phyloP scores from a whole-genome alignment of 257 asterid genomes.

The Ajuga chamaepitys region DNA sequence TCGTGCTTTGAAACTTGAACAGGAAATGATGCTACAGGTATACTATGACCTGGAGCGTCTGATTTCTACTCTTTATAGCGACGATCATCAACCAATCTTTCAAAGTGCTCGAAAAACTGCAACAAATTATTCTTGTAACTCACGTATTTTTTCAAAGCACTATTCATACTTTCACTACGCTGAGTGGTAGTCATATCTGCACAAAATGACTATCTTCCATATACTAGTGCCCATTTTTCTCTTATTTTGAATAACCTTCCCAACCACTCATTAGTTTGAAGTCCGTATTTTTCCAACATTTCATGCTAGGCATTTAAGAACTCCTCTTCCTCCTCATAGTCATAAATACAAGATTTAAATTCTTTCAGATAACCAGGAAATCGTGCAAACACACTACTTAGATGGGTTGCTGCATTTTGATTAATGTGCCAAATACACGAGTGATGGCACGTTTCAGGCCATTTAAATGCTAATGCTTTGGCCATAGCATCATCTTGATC shows the following conservation, averaged over 20 bases:
- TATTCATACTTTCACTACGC: too few relatives aligned
- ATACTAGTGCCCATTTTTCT: background rate
- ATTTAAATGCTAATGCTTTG: too few relatives aligned
- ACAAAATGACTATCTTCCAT: background rate
- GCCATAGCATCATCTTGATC: too few relatives aligned
- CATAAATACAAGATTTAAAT: too few relatives aligned
- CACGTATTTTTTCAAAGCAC: too few relatives aligned
- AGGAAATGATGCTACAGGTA: background rate
- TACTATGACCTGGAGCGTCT: background rate
- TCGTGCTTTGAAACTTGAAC: background rate
- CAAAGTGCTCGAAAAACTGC: background rate
- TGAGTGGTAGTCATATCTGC: too few relatives aligned
- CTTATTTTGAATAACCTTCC: background rate
- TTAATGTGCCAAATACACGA: slow-evolving; percentile 5
- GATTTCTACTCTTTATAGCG: background rate
- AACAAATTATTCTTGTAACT: background rate
- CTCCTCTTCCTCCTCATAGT: too few relatives aligned
- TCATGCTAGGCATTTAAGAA: too few relatives aligned
- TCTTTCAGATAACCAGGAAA: too few relatives aligned
- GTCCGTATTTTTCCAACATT: background rate
- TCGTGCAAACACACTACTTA: background rate
- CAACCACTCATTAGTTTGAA: background rate
- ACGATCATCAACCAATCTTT: background rate
- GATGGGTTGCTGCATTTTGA: slow-evolving; percentile 6
- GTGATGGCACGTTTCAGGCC: background rate